Evolutionary conservation across 164 flowering plant species (phyloP).

Genomic region (Nelumbo lutea): DNA sequence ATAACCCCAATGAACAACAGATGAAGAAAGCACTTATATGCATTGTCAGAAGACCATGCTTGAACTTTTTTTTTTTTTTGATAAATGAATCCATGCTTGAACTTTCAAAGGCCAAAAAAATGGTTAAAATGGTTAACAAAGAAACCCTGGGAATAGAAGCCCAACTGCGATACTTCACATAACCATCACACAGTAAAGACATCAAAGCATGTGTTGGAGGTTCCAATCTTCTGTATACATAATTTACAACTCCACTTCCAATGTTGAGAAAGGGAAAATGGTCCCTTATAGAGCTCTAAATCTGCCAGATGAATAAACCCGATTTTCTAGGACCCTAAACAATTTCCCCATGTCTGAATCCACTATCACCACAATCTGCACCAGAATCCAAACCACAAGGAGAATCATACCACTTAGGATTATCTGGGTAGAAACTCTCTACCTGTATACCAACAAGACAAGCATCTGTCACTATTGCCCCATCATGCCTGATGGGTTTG

Average conservation of each 20-base stretch:
- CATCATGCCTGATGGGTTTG: constrained; percentile 80
- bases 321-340: constrained; percentile 33
- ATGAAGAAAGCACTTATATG: constrained; percentile 2
- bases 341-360: constrained; percentile 71
- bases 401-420: constrained; percentile 94
- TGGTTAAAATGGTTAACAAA: constrained; percentile 25
- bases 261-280: constrained; percentile 23
- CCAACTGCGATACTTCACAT: constrained; percentile 41
- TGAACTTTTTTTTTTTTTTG: background rate
- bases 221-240: constrained; percentile 43
- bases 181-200: constrained; percentile 24
- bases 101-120: constrained; percentile 4
- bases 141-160: constrained; percentile 40
- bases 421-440: constrained; percentile 82
- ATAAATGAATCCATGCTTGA: background rate
- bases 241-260: constrained; percentile 57
- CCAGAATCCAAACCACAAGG: constrained; percentile 78
- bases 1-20: background rate
- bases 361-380: constrained; percentile 74
- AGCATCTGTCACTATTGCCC: constrained; percentile 57
- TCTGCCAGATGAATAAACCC: constrained; percentile 32
- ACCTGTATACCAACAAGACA: constrained; percentile 81
- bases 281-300: constrained; percentile 21
- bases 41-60: constrained; percentile 7
- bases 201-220: constrained; percentile 31